phyloP scores from a whole-genome alignment of 495 filamentous ascomycete genomes.

The Hypoxylon subgilvum region DNA sequence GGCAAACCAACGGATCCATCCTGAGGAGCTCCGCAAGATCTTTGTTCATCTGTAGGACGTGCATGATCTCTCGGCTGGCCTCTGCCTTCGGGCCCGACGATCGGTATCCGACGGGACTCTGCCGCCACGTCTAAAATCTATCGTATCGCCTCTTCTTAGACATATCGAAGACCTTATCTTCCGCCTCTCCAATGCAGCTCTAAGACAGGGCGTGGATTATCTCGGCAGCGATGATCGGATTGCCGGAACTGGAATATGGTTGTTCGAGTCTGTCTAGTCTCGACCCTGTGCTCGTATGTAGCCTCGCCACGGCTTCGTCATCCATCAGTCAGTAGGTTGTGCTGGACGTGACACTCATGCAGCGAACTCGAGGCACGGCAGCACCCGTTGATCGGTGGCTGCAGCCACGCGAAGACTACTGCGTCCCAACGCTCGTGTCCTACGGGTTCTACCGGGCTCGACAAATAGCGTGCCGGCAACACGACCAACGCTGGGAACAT shows the following conservation, averaged over 20 bases:
- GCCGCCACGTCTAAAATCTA: too few species aligned
- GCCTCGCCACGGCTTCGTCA: not conserved
- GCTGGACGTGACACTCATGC: constrained; percentile 4
- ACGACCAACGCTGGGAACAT: not conserved
- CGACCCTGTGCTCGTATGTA: not conserved
- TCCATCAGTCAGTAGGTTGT: not conserved
- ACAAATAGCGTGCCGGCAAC: not conserved
- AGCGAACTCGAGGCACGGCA: constrained; percentile 6
- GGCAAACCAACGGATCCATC: too few species aligned
- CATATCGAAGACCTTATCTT: too few species aligned
- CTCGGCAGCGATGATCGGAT: not conserved
- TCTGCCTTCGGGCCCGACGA: too few species aligned
- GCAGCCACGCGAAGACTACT: constrained; percentile 25
- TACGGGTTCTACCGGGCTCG: constrained; percentile 8
- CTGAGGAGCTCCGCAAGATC: too few species aligned
- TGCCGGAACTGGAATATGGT: not conserved
- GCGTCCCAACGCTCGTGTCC: constrained; percentile 14
- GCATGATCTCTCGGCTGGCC: not conserved
- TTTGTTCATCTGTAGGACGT: not conserved
- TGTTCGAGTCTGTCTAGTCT: not conserved
- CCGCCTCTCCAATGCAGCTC: too few species aligned
- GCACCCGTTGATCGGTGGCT: constrained; percentile 7
- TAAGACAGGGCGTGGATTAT: not conserved
- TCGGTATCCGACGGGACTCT: not conserved
- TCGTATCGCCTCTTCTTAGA: too few species aligned